Percentiles rank a stretch among this genome's conserved stretches.
phyloP scores from a whole-genome alignment of 768 basidiomycete species.

The Pleurotus giganteus region DNA sequence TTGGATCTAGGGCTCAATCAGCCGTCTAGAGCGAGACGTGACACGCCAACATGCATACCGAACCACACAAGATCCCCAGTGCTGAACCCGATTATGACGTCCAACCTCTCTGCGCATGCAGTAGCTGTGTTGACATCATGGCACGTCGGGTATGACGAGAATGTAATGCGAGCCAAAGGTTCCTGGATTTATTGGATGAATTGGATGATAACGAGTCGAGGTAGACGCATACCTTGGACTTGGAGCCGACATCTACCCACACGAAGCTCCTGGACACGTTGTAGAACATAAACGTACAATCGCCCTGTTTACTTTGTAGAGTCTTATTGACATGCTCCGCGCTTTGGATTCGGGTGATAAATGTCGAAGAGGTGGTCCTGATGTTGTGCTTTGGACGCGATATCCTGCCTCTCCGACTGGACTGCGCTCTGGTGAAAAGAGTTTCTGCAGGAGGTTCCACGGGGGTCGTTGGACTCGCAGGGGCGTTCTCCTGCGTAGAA shows the following conservation, averaged over 20 bases:
- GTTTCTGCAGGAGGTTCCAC: conserved; percentile 41
- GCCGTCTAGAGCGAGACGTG: conserved; percentile 8
- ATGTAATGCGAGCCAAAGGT: conserved; percentile 79
- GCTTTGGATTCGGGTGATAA: conserved; percentile 84
- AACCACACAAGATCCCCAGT: conserved; percentile 98
- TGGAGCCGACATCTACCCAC: conserved; percentile 85
- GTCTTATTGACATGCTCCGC: conserved; percentile 72
- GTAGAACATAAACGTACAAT: conserved; percentile 83
- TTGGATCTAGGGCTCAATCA: conserved; percentile 54
- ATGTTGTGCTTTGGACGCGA: conserved; percentile 89
- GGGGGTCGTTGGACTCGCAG: conserved; percentile 32
- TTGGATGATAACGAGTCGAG: conserved; percentile 7
- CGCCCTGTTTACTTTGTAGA: conserved; percentile 79
- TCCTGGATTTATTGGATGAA: conserved; percentile 50
- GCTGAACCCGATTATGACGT: conserved; percentile 87
- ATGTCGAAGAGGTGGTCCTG: conserved; percentile 87
- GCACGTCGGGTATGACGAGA: conserved; percentile 86
- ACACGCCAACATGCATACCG: conserved; percentile 49
- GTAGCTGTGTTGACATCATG: conserved; percentile 85
- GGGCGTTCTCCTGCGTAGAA: conserved; percentile 38
- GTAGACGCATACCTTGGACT: conserved; percentile 62
- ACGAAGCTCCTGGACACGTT: conserved; percentile 81
- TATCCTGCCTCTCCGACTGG: conserved; percentile 60
- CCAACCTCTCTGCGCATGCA: conserved; percentile 73
- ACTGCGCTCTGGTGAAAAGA: conserved; percentile 57